phyloP scores from a whole-genome alignment of 495 filamentous ascomycete species.

The Letharia lupina region DNA sequence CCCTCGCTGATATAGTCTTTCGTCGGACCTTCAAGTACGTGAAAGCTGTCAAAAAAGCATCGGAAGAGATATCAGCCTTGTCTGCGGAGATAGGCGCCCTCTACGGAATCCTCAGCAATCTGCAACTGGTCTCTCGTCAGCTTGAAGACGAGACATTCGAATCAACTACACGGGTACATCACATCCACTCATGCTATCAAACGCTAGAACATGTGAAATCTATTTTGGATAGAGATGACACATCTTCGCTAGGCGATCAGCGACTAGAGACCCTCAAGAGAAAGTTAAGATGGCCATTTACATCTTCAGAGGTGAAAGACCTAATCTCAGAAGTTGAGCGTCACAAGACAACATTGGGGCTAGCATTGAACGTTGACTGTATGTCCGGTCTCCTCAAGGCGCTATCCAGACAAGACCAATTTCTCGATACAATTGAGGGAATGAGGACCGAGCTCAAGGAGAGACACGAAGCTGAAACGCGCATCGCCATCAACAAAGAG shows the following conservation, averaged over 20 bases:
- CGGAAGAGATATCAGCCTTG: conserved; percentile 20
- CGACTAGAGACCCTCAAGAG: neutral
- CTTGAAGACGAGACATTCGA: conserved; percentile 24
- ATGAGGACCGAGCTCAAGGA: conserved; percentile 11
- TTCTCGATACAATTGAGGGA: conserved; percentile 12
- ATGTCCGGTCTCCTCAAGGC: conserved; percentile 24
- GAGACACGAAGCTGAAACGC: conserved; percentile 22
- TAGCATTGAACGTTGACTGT: conserved; percentile 30
- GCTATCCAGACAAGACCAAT: conserved; percentile 17
- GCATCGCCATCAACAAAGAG: conserved; percentile 23
- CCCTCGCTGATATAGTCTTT: conserved; percentile 29
- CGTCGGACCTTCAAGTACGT: conserved; percentile 25
- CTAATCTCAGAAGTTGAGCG: conserved; percentile 26
- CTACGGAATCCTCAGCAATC: conserved; percentile 28
- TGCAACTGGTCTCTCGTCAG: conserved; percentile 22
- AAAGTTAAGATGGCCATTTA: conserved; percentile 25
- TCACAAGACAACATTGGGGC: conserved; percentile 28
- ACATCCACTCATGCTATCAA: conserved; percentile 22
- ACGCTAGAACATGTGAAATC: conserved; percentile 20
- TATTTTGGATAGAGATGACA: conserved; percentile 13
- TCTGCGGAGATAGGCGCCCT: conserved; percentile 24
- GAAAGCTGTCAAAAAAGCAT: conserved; percentile 26
- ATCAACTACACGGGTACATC: conserved; percentile 18
- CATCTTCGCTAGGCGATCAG: neutral
- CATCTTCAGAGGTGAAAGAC: conserved; percentile 22